Evolutionary conservation across 805 yeast species (phyloP).

Genomic region (Metschnikowia baotianmanensis): DNA sequence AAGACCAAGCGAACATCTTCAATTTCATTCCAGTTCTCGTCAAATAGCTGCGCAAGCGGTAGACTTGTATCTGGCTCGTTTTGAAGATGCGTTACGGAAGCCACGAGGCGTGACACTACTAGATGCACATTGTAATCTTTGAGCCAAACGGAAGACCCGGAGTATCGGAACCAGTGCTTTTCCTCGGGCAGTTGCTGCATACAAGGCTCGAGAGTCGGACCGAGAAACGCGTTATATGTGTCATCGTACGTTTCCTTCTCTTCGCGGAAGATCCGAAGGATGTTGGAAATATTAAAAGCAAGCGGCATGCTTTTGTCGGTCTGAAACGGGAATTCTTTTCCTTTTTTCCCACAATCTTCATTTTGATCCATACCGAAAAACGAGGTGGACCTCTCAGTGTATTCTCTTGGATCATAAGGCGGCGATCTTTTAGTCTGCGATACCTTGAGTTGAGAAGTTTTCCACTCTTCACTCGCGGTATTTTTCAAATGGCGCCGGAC

Average conservation of each 20-base stretch:
- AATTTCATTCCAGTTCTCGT: slow-evolving; percentile 23
- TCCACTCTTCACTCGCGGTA: slow-evolving; percentile 10
- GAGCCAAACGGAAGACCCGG: slow-evolving; percentile 25
- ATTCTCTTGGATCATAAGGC: slow-evolving; percentile 2
- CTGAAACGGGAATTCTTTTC: slow-evolving; percentile 1
- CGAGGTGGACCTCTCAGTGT: not conserved
- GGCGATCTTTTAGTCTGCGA: slow-evolving; percentile 5
- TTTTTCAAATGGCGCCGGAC: slow-evolving; percentile 8
- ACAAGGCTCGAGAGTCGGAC: slow-evolving; percentile 2
- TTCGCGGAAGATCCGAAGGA: slow-evolving; percentile 6
- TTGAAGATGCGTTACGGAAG: slow-evolving; percentile 12
- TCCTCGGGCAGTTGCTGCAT: no score
- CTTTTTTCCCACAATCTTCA: slow-evolving; percentile 1
- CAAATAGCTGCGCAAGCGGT: slow-evolving; percentile 21
- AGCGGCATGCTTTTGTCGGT: slow-evolving; percentile 4
- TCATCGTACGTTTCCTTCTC: slow-evolving; percentile 11
- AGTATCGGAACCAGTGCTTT: slow-evolving; percentile 20
- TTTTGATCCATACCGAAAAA: not conserved
- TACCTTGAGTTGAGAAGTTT: slow-evolving; percentile 1
- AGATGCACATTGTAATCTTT: slow-evolving; percentile 21
- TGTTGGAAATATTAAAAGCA: slow-evolving; percentile 6
- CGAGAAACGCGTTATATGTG: slow-evolving; percentile 9
- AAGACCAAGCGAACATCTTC: slow-evolving; percentile 23
- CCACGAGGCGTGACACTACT: slow-evolving; percentile 21
- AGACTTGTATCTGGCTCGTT: slow-evolving; percentile 17